Conservation (phyloP, 2,329 filamentous ascomycete species). For the Domatiomyces catenatus region DNA sequence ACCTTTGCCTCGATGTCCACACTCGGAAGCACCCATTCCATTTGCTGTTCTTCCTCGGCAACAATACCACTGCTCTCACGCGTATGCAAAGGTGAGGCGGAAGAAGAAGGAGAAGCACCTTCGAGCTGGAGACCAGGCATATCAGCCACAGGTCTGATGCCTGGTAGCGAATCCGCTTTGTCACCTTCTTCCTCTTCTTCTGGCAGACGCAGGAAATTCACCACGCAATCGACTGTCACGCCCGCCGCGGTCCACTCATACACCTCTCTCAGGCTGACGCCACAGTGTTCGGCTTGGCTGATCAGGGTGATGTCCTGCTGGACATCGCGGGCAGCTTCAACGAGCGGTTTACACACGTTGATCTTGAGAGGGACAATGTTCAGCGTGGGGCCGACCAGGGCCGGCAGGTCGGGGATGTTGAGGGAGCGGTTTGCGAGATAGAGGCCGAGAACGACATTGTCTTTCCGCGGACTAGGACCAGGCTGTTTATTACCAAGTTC, state of each 20-base stretch:
- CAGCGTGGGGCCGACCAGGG: constrained; percentile 52
- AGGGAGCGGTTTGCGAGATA: constrained; percentile 66
- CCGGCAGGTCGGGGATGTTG: constrained; percentile 34
- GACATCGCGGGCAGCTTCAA: constrained; percentile 42
- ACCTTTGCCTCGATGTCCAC: constrained; percentile 42
- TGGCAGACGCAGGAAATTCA: constrained; percentile 61
- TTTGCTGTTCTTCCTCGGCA: background rate
- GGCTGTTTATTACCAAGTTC: constrained; percentile 19
- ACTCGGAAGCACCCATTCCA: background rate
- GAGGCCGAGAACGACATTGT: constrained; percentile 50
- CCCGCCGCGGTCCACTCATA: constrained; percentile 62
- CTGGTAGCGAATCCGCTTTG: no score
- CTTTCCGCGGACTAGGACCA: constrained; percentile 7
- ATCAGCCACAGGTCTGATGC: background rate
- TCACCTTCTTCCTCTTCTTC: constrained; percentile 16
- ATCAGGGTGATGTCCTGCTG: constrained; percentile 55
- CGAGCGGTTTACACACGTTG: constrained; percentile 23
- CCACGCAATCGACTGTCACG: constrained; percentile 50
- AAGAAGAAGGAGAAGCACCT: background rate
- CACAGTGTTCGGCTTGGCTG: constrained; percentile 37
- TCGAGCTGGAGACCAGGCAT: background rate
- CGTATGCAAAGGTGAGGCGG: background rate
- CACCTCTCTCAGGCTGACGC: constrained; percentile 55
- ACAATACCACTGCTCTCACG: no score
- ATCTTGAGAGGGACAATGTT: constrained; percentile 63